phyloP scores from a whole-genome alignment of 2,329 filamentous ascomycete genomes.

The Aschersonia sp. region DNA sequence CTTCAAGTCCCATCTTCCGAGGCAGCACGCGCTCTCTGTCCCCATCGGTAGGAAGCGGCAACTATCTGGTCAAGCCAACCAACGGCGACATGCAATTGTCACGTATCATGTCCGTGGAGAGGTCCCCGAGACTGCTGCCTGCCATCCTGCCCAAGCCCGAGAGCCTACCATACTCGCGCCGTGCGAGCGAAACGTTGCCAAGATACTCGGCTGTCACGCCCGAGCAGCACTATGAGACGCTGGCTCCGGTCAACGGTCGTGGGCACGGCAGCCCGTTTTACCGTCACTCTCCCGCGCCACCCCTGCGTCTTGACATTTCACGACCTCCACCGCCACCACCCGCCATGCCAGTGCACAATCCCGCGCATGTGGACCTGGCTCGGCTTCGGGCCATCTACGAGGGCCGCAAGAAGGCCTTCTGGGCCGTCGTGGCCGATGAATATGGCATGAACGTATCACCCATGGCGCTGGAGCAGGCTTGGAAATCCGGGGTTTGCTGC shows the following conservation, averaged over 20 bases:
- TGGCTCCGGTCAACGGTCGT: constrained; percentile 24
- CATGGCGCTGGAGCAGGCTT: constrained; percentile 55
- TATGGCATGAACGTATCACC: constrained; percentile 53
- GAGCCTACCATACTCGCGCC: constrained; percentile 28
- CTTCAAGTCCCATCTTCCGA: constrained; percentile 36
- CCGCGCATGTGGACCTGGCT: constrained; percentile 42
- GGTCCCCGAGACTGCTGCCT: constrained; percentile 34
- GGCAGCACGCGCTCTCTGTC: constrained; percentile 32
- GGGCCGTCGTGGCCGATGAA: constrained; percentile 56
- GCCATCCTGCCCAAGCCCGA: constrained; percentile 54
- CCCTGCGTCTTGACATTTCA: constrained; percentile 47
- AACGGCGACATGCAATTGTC: constrained; percentile 34
- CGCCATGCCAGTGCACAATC: constrained; percentile 13
- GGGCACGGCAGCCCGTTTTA: constrained; percentile 13
- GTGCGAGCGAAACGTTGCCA: constrained; percentile 17
- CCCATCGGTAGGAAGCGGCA: constrained; percentile 28
- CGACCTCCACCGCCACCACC: constrained; percentile 24
- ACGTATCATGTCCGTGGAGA: constrained; percentile 30
- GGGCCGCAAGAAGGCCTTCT: constrained; percentile 56
- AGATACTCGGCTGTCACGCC: constrained; percentile 26
- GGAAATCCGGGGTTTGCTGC: constrained; percentile 36
- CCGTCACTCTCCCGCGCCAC: constrained; percentile 23
- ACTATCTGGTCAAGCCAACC: constrained; percentile 30
- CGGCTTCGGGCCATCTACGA: constrained; percentile 59
- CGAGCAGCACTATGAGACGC: constrained; percentile 29